Percentiles rank a stretch among this genome's conserved stretches.
Conservation (phyloP, 192 early-diverging fungal species). For the Obelidium mucronatum region DNA sequence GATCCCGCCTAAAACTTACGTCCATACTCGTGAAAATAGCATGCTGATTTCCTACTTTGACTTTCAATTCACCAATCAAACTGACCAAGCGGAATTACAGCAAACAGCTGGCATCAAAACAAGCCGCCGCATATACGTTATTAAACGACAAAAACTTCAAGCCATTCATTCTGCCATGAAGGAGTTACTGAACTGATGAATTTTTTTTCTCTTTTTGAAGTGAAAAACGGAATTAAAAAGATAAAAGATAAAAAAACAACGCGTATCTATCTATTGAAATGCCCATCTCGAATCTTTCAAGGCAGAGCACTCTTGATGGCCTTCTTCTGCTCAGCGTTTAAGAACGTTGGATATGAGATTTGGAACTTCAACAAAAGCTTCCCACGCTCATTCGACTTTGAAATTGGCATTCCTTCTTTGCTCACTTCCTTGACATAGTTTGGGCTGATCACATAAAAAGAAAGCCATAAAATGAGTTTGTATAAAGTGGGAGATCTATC, state of each 20-base stretch:
- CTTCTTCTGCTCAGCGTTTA: slow-evolving; percentile 56
- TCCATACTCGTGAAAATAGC: slow-evolving; percentile 18
- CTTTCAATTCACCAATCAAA: slow-evolving; percentile 76
- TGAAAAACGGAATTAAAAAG: no score
- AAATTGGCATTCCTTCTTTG: slow-evolving; percentile 63
- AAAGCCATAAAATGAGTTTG: slow-evolving; percentile 1
- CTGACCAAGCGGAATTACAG: slow-evolving; percentile 18
- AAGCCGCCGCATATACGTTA: slow-evolving; percentile 16
- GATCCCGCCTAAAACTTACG: neutral
- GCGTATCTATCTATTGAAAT: no score
- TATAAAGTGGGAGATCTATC: neutral
- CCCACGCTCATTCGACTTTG: slow-evolving; percentile 46
- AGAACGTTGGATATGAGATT: slow-evolving; percentile 54
- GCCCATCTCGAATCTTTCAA: no score
- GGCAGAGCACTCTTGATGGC: slow-evolving; percentile 46
- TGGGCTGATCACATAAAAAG: slow-evolving; percentile 34
- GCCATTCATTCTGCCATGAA: slow-evolving; percentile 19
- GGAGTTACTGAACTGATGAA: slow-evolving; percentile 8
- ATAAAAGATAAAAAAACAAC: no score
- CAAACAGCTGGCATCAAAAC: slow-evolving; percentile 35
- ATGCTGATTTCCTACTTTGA: slow-evolving; percentile 79
- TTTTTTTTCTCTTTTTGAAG: neutral
- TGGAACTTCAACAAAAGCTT: slow-evolving; percentile 55
- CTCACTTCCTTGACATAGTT: slow-evolving; percentile 53
- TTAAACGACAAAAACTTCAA: slow-evolving; percentile 4